Evolutionary conservation across 495 filamentous ascomycete species (phyloP).

Genomic region (Penicillium verhagenii): DNA sequence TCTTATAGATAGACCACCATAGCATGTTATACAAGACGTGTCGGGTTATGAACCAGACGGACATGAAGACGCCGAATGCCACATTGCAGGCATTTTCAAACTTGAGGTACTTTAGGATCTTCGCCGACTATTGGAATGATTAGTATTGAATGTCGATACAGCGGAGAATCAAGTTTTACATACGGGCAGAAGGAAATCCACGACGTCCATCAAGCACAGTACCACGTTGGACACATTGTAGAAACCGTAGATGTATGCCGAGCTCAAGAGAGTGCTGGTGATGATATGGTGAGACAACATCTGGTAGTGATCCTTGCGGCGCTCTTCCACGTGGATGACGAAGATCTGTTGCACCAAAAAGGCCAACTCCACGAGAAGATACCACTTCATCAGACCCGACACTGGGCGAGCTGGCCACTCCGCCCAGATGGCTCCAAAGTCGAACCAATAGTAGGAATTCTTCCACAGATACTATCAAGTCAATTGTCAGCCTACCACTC

Average conservation of each 20-base stretch:
- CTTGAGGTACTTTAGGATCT: constrained; percentile 87
- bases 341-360: constrained; percentile 96
- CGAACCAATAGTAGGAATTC: constrained; percentile 74
- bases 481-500: neutral
- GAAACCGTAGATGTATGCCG: constrained; percentile 79
- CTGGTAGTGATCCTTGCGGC: constrained; percentile 90
- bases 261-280: constrained; percentile 74
- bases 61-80: constrained; percentile 82
- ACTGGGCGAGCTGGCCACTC: constrained; percentile 77
- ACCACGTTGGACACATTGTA: constrained; percentile 87
- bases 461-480: constrained; percentile 70
- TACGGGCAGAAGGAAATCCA: constrained; percentile 86
- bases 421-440: constrained; percentile 76
- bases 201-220: constrained; percentile 88
- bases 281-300: constrained; percentile 96
- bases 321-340: constrained; percentile 90
- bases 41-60: constrained; percentile 79
- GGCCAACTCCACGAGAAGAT: constrained; percentile 85
- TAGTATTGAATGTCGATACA: neutral
- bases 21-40: constrained; percentile 77
- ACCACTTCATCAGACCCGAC: constrained; percentile 75
- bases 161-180: constrained; percentile 31
- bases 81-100: constrained; percentile 74
- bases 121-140: constrained; percentile 64
- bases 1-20: constrained; percentile 76